Conservation (phyloP, 768 basidiomycete species). For the Xerocomellus amylosporus region DNA sequence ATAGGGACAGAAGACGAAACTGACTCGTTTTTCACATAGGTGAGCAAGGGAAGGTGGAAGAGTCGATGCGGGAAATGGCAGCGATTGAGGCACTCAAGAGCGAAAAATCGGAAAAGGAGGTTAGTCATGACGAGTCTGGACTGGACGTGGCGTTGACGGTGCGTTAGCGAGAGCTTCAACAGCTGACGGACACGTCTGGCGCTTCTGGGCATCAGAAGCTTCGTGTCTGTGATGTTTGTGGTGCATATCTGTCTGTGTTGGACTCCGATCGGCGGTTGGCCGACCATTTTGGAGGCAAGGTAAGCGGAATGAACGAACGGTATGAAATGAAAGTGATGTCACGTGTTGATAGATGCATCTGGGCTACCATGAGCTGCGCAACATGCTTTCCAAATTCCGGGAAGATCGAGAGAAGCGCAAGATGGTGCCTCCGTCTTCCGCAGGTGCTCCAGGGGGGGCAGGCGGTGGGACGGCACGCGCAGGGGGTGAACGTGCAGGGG, state of each 20-base stretch:
- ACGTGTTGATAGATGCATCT: constrained; percentile 82
- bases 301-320: constrained; percentile 39
- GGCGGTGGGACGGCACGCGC: constrained; percentile 40
- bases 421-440: constrained; percentile 49
- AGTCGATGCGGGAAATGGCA: constrained; percentile 96
- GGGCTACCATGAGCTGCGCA: constrained; percentile 96
- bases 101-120: constrained; percentile 96
- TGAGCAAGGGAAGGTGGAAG: constrained; percentile 98
- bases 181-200: constrained; percentile 95
- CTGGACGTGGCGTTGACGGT: constrained; percentile 4
- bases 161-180: constrained; percentile 83
- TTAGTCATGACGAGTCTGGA: constrained; percentile 27
- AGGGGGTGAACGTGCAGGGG: constrained; percentile 43
- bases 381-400: constrained; percentile 87
- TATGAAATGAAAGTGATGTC: constrained; percentile 29
- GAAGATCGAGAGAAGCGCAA: constrained; percentile 85
- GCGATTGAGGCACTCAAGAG: constrained; percentile 97
- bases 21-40: constrained; percentile 45
- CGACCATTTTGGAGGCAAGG: constrained; percentile 99
- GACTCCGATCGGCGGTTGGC: constrained; percentile 98
- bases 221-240: constrained; percentile 99
- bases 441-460: constrained; percentile 36
- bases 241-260: constrained; percentile 96
- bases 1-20: constrained; percentile 1
- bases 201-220: constrained; percentile 99